These are phyloP conservation scores for Botrytis byssoidea DNA, from an alignment of 2,329 filamentous ascomycete genomes.

Conservation along the genomic window DNA sequence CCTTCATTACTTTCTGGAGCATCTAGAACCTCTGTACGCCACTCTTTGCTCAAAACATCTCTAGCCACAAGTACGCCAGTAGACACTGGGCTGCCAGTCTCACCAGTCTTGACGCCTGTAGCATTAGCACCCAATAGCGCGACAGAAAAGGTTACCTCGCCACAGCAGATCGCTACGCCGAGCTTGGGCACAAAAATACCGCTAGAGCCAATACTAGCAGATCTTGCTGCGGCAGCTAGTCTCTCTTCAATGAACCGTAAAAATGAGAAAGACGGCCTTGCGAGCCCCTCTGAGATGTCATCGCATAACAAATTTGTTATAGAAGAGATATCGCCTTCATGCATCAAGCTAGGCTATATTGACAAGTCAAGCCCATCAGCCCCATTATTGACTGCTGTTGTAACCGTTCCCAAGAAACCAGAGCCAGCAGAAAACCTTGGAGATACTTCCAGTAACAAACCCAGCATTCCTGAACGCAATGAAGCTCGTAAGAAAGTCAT, in stretches of 20 bases:
- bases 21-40: slow-evolving; percentile 32
- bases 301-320: slow-evolving; percentile 9
- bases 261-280: not conserved
- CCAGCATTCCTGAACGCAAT: slow-evolving; percentile 13
- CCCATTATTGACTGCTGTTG: slow-evolving; percentile 18
- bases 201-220: slow-evolving; percentile 13
- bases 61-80: slow-evolving; percentile 25
- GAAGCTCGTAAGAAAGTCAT: not conserved
- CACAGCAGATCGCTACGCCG: not conserved
- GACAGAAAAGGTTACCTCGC: not conserved
- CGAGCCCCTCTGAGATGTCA: too few species aligned
- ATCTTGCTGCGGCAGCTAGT: slow-evolving; percentile 13
- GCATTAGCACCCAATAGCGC: not conserved
- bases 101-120: slow-evolving; percentile 29
- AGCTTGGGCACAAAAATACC: slow-evolving; percentile 11
- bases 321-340: slow-evolving; percentile 19
- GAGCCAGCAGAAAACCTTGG: not conserved
- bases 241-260: not conserved
- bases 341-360: slow-evolving; percentile 18
- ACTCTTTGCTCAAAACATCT: slow-evolving; percentile 34
- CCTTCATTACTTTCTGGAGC: slow-evolving; percentile 32
- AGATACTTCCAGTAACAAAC: not conserved
- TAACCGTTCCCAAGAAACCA: slow-evolving; percentile 14
- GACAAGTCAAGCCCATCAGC: slow-evolving; percentile 16
- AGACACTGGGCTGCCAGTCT: slow-evolving; percentile 32